Evolutionary conservation across 352 stramenopile genomes (phyloP), one percentile per base, ranked within the genome.

Genomic region (Globisporangium lucens): DNA sequence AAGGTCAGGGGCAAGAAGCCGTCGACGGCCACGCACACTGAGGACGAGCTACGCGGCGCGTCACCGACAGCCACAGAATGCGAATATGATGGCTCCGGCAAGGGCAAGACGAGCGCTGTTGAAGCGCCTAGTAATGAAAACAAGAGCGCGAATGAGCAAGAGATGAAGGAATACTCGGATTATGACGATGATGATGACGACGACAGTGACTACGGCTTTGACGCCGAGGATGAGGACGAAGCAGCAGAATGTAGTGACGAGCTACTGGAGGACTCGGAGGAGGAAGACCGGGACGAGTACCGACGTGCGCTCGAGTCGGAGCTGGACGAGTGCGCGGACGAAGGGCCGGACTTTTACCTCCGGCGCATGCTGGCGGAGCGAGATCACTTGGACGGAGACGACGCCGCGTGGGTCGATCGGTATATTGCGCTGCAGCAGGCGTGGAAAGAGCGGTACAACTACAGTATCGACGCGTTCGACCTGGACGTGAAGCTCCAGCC

Each of bases 141-240:
- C 15, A 43, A 62, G 24, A 38, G 55, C 65, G 24, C 61, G 41
- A 56, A 12, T 22, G 58, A 61, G 41, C 27, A 35, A 46, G 38
- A 17, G 59, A 12, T 46, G 52, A 10, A 33, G 53, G 56, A 59
- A 46, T 7, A 13, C 30, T 9, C 55, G 38, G 2, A 22, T 12
- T 24, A 24, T 24, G 24, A 24, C 24, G 59, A 38, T 7, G 52
- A 58, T 13, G 59, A 65, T 56, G 52, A 36, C n/a, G 55, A 56
- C 36, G 71, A 78, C 9, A 80, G 71, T 38, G 71, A 75, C 69
- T 77, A 71, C 56, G 61, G 71, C 22, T 70, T 69, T 17, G 65
- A 69, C 15, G 63, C 61, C 3, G 64, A 68, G 7, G 38, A 20
- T 33, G 24, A 38, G 24, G 36, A 69, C 1, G 68, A 67, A 22